Base-by-base conservation (phyloP, 257 asterid species). In the Nicotiana tomentosiformis region DNA sequence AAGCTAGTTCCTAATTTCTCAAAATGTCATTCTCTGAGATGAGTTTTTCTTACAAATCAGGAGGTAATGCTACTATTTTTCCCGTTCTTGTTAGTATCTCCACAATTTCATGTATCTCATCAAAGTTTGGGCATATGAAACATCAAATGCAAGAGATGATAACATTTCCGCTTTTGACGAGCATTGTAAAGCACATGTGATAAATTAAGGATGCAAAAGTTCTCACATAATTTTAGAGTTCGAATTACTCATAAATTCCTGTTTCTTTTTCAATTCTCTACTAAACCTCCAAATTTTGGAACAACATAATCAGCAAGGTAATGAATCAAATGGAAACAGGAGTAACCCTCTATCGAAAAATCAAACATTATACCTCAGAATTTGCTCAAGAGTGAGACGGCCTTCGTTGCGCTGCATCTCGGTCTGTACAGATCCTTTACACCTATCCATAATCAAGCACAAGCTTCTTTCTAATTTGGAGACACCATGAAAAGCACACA, bases 321-420 rank as follows among this genome's bases (percentile, higher is more conserved):
- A 58, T 58, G 65, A 18, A 76, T 58, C 64, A 49, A 74, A 26
- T 17, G 64, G 43, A 76, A 69, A 26, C 17, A 51, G 23, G 80
- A 26, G 43, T 76, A 76, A 49, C 64, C 80, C 66, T 77, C 33
- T n/a, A 17, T 20, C 46, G 51, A 32, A 80, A 83, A 43, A 26
- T 32, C 81, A 80, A 62, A 56, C 56, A 1, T n/a, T 76, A 77
- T 72, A 95, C 99, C 99, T 94, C 86, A 96, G 97, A 85, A 96
- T 94, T 90, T 94, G 98, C 86, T 94, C 98, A 6, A 96, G 97
- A 12, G 99, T 94, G 84, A 94, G 95, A 29, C 99, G 91, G 60
- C 99, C 98, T 91, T 90, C 97, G 46, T 96, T 96, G 81, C 84
- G 91, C 86, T 90, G 94, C 97, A 96, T 96, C 74, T 93, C 99